Conservation (phyloP, 2,329 filamentous ascomycete genomes). For the Sporothrix phasma region DNA sequence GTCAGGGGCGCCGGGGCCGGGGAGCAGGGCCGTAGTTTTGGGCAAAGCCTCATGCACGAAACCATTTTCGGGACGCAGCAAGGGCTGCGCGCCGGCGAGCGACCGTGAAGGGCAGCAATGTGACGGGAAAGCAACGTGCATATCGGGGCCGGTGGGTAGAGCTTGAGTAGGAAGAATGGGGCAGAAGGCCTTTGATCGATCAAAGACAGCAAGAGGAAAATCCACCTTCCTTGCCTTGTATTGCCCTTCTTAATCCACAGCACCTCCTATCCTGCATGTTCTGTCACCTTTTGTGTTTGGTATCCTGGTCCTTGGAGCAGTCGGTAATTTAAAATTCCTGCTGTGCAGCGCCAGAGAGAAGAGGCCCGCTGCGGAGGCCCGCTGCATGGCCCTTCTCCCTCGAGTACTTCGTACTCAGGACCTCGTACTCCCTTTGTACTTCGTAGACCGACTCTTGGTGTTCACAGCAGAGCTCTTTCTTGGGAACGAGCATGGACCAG, state of each 20-base stretch:
- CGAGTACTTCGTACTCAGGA: too few species aligned
- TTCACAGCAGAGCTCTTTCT: neutral
- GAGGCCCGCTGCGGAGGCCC: neutral
- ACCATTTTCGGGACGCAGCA: slow-evolving; percentile 9
- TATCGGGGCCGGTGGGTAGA: neutral
- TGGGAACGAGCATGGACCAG: neutral
- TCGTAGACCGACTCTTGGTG: too few species aligned
- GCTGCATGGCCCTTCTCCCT: neutral
- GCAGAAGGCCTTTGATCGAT: too few species aligned
- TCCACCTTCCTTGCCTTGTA: neutral
- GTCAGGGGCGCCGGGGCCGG: slow-evolving; percentile 11
- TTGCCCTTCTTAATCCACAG: neutral
- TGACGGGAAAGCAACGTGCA: neutral
- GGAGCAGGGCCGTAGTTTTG: slow-evolving; percentile 13
- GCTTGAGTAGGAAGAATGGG: neutral
- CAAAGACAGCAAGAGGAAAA: too few species aligned
- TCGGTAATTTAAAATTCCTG: slow-evolving; percentile 10
- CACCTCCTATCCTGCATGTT: neutral
- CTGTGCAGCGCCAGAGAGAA: neutral
- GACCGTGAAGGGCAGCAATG: neutral
- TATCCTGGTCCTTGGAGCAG: neutral
- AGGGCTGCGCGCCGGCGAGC: neutral
- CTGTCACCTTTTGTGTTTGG: slow-evolving; percentile 5
- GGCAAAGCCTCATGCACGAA: slow-evolving; percentile 11
- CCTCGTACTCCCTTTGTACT: too few species aligned